Base-by-base conservation (phyloP, 1,284 basidiomycete species). In the Macrocystidia cucumis region DNA sequence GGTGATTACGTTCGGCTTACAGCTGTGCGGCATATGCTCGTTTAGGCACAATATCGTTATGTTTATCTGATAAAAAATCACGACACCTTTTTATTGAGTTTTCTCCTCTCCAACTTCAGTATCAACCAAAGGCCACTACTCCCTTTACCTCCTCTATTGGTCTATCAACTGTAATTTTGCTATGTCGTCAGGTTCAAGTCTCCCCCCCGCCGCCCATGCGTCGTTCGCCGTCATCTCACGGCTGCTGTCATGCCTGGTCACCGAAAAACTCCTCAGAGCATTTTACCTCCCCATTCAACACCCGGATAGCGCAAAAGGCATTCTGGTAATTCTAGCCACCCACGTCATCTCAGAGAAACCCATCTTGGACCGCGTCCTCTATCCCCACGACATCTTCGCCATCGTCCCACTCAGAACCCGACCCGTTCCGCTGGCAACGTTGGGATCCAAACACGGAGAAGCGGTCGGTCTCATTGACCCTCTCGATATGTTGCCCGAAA, bases 191-290 rank as follows among this genome's bases (percentile, higher is more conserved):
- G 55, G 55, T 17, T 57, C 49, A 24, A 44, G 43, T 27, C 44
- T 62, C 16, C 45, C 48, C 25, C 59, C 62, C 8, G 32, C 38
- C 17, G 47, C 63, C 14, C 61, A 59, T 41, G 66, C 67, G 12
- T 51, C 54, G 5, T 67, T 69, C 38, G 64, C 67, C 7, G 65
- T 71, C 27, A 56, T 54, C 18, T 68, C 66, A 17, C 62, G 67
- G 26, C 59, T 70, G 35, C 42, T 70, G 8, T 60, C 67, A 9
- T 69, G 64, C 42, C 52, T 70, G 25, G 63, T 69, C 34, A 69
- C 67, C 4, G 67, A 70, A 45, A 52, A 57, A 25, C 49, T 69
- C 5, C 53, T 69, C 32, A 54, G 53, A 9, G 62, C 62, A 3
- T 55, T 63, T 43, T 69, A 65, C 42, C 37, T 63, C 2, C 54